These are phyloP conservation scores for Wickerhamiella azyma DNA, from an alignment of 805 yeast species.

Conservation along the genomic window DNA sequence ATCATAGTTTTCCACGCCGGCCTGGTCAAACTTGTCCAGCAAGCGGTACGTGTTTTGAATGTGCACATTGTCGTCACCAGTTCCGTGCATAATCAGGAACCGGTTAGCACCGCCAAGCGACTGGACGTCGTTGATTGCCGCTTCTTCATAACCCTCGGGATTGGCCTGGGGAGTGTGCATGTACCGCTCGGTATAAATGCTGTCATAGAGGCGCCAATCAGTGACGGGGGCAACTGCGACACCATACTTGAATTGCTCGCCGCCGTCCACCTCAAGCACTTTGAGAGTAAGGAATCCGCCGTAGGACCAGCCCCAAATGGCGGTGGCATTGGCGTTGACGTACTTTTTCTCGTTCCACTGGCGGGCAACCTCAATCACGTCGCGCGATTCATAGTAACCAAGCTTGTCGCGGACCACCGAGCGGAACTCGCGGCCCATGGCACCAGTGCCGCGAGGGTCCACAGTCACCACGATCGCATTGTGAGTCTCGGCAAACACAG, in stretches of 20 bases:
- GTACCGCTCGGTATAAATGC: conserved; percentile 88
- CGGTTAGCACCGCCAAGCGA: conserved; percentile 45
- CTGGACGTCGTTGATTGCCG: conserved; percentile 44
- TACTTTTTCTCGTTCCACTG: conserved; percentile 48
- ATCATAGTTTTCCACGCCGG: conserved; percentile 79
- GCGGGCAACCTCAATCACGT: conserved; percentile 77
- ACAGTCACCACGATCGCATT: conserved; percentile 84
- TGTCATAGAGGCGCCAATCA: conserved; percentile 82
- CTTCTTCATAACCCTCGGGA: conserved; percentile 41
- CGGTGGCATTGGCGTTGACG: conserved; percentile 54
- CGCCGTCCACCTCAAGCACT: conserved; percentile 69
- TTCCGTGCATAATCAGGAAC: conserved; percentile 85
- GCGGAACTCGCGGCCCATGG: conserved; percentile 65
- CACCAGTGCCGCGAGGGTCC: conserved; percentile 96
- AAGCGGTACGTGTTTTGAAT: conserved; percentile 75
- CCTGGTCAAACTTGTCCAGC: conserved; percentile 57
- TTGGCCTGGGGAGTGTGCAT: conserved; percentile 74
- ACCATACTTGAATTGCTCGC: conserved; percentile 68
- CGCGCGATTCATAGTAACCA: conserved; percentile 71
- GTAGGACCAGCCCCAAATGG: conserved; percentile 97
- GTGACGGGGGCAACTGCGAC: conserved; percentile 97
- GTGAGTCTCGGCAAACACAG: conserved; percentile 61
- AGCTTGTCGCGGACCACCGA: conserved; percentile 66
- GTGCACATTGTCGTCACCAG: conserved; percentile 96
- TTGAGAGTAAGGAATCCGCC: conserved; percentile 91